These are phyloP conservation scores for Tylopilus plumbeoviolaceoides DNA, from an alignment of 768 basidiomycete genomes.

Conservation along the genomic window DNA sequence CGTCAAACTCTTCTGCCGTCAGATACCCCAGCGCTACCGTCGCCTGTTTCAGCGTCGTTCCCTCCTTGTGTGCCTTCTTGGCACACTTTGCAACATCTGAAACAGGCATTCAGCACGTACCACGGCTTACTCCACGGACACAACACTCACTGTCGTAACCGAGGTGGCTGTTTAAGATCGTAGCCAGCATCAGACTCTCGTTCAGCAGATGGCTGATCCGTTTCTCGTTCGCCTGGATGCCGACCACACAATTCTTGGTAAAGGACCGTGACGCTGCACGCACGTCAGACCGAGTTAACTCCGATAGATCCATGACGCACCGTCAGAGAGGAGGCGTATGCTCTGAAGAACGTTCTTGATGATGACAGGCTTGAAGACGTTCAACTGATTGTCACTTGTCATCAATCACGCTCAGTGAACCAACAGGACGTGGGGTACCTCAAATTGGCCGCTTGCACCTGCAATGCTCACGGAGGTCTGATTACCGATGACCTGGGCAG, in stretches of 20 bases:
- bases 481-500: slow-evolving; percentile 98
- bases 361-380: slow-evolving; percentile 99
- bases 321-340: slow-evolving; percentile 90
- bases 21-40: slow-evolving; percentile 84
- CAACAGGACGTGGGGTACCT: slow-evolving; percentile 48
- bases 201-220: slow-evolving; percentile 85
- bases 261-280: slow-evolving; percentile 78
- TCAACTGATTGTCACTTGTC: slow-evolving; percentile 53
- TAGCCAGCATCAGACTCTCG: slow-evolving; percentile 97
- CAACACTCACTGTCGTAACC: slow-evolving; percentile 91
- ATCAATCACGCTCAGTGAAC: slow-evolving; percentile 5
- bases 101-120: slow-evolving; percentile 8
- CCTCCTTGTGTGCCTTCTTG: slow-evolving; percentile 99
- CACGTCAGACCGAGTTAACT: slow-evolving; percentile 1
- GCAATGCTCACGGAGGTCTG: slow-evolving; percentile 90
- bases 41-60: slow-evolving; percentile 92
- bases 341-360: slow-evolving; percentile 98
- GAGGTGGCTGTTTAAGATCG: slow-evolving; percentile 91
- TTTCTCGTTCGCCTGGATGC: slow-evolving; percentile 95
- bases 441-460: slow-evolving; percentile 94
- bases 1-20: slow-evolving; percentile 88
- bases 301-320: slow-evolving; percentile 37
- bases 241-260: slow-evolving; percentile 95
- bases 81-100: slow-evolving; percentile 96
- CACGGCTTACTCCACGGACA: neutral